A percentile compares a stretch with the other conserved stretches of the same genome.
Conservation (phyloP, 106 monocot species). For the Allium cepa region DNA sequence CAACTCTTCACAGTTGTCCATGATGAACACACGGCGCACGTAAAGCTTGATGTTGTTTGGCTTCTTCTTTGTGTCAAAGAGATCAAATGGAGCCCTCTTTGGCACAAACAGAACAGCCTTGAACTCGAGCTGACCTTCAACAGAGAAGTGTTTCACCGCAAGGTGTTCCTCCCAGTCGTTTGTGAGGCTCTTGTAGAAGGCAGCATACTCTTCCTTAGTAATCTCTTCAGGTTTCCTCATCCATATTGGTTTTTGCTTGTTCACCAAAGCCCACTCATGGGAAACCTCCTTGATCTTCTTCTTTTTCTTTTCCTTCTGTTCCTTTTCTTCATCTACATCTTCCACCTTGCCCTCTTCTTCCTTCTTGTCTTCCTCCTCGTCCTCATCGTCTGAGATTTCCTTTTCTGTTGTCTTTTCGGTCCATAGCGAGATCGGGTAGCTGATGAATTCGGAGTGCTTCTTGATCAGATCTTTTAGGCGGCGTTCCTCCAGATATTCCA, state of each 20-base stretch:
- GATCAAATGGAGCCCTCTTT: constrained; percentile 71
- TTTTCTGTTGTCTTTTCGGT: constrained; percentile 75
- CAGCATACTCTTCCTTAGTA: constrained; percentile 76
- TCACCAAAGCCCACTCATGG: constrained; percentile 60
- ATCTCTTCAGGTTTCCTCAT: constrained; percentile 87
- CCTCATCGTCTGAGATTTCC: constrained; percentile 80
- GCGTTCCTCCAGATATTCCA: constrained; percentile 73
- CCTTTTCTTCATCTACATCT: constrained; percentile 76
- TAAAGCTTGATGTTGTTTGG: constrained; percentile 86
- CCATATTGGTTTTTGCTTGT: constrained; percentile 88
- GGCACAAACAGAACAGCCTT: constrained; percentile 71
- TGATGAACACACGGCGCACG: constrained; percentile 76
- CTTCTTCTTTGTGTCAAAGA: constrained; percentile 74
- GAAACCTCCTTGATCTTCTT: constrained; percentile 89
- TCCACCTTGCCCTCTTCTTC: constrained; percentile 76
- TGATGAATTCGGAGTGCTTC: constrained; percentile 84
- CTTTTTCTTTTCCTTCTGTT: constrained; percentile 77
- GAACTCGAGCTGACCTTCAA: constrained; percentile 81
- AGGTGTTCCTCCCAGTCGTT: constrained; percentile 87
- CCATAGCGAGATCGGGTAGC: constrained; percentile 79
- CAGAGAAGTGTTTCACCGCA: constrained; percentile 73
- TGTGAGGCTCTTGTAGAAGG: constrained; percentile 78
- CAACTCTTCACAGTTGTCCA: constrained; percentile 82
- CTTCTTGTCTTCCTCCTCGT: constrained; percentile 76
- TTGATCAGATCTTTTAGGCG: constrained; percentile 71